A percentile compares a stretch with the other conserved stretches of the same genome.
Evolutionary conservation across 352 stramenopile genomes (phyloP).

Genomic region (Globisporangium alternatum): DNA sequence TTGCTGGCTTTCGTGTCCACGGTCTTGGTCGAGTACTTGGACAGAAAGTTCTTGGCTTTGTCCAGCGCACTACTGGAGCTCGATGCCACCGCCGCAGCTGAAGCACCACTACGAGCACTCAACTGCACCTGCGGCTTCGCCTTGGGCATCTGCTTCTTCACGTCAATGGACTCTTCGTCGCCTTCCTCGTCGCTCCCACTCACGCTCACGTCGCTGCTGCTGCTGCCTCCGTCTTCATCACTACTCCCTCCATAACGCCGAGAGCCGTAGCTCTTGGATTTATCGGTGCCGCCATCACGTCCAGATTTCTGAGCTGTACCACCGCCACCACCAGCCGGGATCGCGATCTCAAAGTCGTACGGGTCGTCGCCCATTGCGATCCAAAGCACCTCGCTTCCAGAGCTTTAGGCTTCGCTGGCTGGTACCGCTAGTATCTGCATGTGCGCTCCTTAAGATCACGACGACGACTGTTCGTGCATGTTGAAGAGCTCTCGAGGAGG

Average conservation of each 20-base stretch:
- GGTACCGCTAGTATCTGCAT: no score
- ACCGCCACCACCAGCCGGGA: background rate
- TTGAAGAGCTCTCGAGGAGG: background rate
- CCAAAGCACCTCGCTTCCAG: background rate
- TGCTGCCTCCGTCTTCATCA: background rate
- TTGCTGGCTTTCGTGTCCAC: slow-evolving; percentile 15
- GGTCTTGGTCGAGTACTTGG: slow-evolving; percentile 58
- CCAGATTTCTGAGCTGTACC: background rate
- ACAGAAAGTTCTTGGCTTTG: slow-evolving; percentile 70
- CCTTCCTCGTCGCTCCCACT: slow-evolving; percentile 6
- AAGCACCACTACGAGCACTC: background rate
- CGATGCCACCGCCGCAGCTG: background rate
- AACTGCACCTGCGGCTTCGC: background rate
- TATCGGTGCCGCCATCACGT: background rate
- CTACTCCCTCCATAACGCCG: slow-evolving; percentile 5
- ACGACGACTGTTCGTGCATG: background rate
- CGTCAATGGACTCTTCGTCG: background rate
- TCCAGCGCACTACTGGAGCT: slow-evolving; percentile 41
- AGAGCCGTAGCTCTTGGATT: slow-evolving; percentile 3
- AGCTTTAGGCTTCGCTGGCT: no score
- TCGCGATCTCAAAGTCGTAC: slow-evolving; percentile 33
- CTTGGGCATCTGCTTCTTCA: background rate
- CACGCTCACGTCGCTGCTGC: background rate
- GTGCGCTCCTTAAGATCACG: no score
- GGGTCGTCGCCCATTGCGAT: slow-evolving; percentile 21